A percentile compares a stretch with the other conserved stretches of the same genome.
phyloP scores from a whole-genome alignment of 176 grass and related monocot species.

The Pontederia paniculata region DNA sequence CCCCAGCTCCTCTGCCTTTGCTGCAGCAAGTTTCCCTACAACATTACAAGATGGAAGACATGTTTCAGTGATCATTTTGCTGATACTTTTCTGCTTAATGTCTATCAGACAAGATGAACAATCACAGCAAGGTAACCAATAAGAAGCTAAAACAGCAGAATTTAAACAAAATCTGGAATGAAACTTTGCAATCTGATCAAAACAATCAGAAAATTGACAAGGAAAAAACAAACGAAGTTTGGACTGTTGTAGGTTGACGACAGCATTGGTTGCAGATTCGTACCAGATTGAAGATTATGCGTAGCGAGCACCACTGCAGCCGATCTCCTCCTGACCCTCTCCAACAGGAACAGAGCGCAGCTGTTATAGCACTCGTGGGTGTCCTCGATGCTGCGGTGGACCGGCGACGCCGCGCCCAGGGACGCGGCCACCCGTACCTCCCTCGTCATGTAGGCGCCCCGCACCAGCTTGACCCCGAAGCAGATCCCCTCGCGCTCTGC shows the following conservation, averaged over 20 bases:
- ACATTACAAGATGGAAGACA: background rate
- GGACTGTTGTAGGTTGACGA: background rate
- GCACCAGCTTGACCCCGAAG: slow-evolving; percentile 70
- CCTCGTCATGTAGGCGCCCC: slow-evolving; percentile 84
- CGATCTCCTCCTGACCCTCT: slow-evolving; percentile 47
- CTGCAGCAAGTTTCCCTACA: slow-evolving; percentile 45
- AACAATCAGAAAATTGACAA: background rate
- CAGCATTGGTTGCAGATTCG: background rate
- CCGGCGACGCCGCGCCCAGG: slow-evolving; percentile 62
- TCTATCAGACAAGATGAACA: too few species aligned
- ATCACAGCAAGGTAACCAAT: too few species aligned
- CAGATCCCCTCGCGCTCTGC: slow-evolving; percentile 39
- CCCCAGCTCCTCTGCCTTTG: slow-evolving; percentile 53
- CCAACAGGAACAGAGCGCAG: slow-evolving; percentile 67
- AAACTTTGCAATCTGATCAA: too few species aligned
- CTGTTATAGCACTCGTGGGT: slow-evolving; percentile 83
- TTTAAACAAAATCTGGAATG: too few species aligned
- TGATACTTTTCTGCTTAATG: too few species aligned
- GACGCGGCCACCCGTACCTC: slow-evolving; percentile 37
- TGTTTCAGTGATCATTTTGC: too few species aligned
- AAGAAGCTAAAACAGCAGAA: too few species aligned
- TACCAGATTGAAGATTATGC: slow-evolving; percentile 65
- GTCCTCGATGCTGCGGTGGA: slow-evolving; percentile 56
- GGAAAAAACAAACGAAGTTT: background rate
- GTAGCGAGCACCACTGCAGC: slow-evolving; percentile 64